Evolutionary conservation across 106 monocot genomes (phyloP), one percentile per base, ranked within the genome.

Genomic region (Dactylorhiza incarnata): DNA sequence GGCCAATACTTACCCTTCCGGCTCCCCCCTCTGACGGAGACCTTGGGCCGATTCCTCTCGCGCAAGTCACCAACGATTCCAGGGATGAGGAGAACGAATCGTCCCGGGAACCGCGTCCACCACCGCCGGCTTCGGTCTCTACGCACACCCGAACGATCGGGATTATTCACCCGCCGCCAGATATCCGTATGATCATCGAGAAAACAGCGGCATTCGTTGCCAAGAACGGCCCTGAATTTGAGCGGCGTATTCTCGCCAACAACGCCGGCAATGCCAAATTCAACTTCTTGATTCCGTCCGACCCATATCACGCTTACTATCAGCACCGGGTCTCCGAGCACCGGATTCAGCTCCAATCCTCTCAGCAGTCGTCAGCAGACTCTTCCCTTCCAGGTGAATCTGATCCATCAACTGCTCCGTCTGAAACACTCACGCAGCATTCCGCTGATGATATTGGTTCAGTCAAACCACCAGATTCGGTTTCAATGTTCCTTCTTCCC

Each of bases 111-210:
- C 53, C 72, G 22, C 70, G 48, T 2, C 73, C 74, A 23, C 74
- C 77, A 58, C 45, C 47, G 0, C 83, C 87, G 48, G 78, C 83
- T 2, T 81, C 89, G 37, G 97, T 99, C 56, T 86, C 97, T 5
- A 99, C 97, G 19, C 97, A 99, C 84, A 91, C 97, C 45, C 63
- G 86, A 13, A 82, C 89, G 25, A 91, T 99, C 53, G 97, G 97
- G 0, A 99, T 99, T 66, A 94, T 99, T 84, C 91, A 97, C 74
- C 97, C 97, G 50, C 97, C 97, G 19, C 97, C 91, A 6, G 97
- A 97, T 78, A 97, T 97, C 76, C 78, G 93, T 8, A 77, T 79
- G 45, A 97, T 97, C 81, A 89, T 97, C 17, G 97, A 97, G 77
- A 97, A 97, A 78, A 97, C 97, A 0, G 85, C 94, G n/a, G 76